Base-by-base conservation (phyloP, 345 rosid genomes). In the Bruguiera parviflora region DNA sequence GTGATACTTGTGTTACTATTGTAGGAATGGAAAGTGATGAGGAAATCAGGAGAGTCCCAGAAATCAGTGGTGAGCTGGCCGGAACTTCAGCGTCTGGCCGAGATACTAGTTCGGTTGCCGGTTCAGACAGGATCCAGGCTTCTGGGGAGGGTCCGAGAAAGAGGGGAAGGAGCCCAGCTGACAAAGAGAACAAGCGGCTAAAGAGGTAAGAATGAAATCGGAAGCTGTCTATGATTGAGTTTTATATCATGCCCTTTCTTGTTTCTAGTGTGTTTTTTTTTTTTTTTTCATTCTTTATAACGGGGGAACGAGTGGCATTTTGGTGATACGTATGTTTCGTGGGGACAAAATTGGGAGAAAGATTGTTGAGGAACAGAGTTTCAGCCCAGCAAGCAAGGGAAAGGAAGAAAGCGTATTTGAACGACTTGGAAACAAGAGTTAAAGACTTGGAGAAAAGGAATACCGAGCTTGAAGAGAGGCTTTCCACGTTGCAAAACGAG, bases 331-430 rank as follows among this genome's bases (percentile, higher is more conserved):
- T 4, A 25, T n/a, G 13, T 24, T 64, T 32, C 27, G 20, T 20
- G 33, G 57, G 61, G 55, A 2, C 35, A n/a, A 53, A 7, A 71
- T 20, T 5, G 62, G 19, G 27, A n/a, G 37, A 53, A 15, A 95
- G 99, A 92, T 86, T 95, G 87, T 70, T 95, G 89, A 90, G 99
- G 84, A 95, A 95, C 77, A 89, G 99, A 89, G 99, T 95, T 24
- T 95, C 99, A 33, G 99, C 99, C 1, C 99, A 95, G 73, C 99
- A 95, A 80, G 99, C 98, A 51, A 90, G 99, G 81, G 99, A 95
- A 75, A 89, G 98, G 85, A 95, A 95, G 72, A 95, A 95, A 61
- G 99, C 87, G 4, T 92, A 95, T 85, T 72, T 95, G 87, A 80
- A 6, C 63, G 98, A 88, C 22, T 75, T 95, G 85, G 97, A 95